Conservation (phyloP, 306 rosid species). For the Vigna radiata region DNA sequence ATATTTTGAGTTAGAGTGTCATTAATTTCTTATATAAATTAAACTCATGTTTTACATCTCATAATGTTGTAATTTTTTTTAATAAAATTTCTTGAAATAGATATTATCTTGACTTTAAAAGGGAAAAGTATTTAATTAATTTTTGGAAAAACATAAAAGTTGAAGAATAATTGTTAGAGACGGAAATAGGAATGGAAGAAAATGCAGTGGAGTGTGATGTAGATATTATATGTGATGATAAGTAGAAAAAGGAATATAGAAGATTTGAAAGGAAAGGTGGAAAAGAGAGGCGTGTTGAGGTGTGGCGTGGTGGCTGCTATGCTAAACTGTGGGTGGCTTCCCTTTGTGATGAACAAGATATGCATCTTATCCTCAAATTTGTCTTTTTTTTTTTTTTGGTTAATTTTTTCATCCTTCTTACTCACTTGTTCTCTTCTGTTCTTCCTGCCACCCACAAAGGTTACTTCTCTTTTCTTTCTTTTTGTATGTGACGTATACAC, state of each 20-base stretch:
- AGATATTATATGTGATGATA: neutral
- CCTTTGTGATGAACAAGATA: slow-evolving; percentile 41
- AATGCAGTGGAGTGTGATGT: neutral
- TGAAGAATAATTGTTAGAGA: neutral
- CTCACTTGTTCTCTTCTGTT: slow-evolving; percentile 9
- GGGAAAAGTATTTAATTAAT: too few relatives aligned
- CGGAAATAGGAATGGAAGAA: neutral
- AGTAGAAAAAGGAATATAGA: too few relatives aligned
- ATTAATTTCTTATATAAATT: too few relatives aligned
- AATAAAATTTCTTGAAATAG: too few relatives aligned
- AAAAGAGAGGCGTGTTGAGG: slow-evolving; percentile 11
- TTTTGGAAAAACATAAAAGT: neutral
- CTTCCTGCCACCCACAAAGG: slow-evolving; percentile 26
- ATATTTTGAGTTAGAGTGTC: too few relatives aligned
- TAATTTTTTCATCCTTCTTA: neutral
- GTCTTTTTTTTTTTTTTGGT: neutral
- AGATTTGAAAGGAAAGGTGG: slow-evolving; percentile 39
- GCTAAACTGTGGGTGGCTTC: slow-evolving; percentile 9
- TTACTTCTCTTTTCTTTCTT: slow-evolving; percentile 7
- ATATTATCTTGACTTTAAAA: too few relatives aligned
- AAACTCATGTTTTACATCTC: too few relatives aligned
- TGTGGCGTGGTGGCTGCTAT: slow-evolving; percentile 14
- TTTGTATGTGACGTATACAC: slow-evolving; percentile 26
- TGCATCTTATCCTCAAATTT: slow-evolving; percentile 50
- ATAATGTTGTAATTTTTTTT: too few relatives aligned